Conservation (phyloP, 768 basidiomycete genomes). For the Podaxis sp. region DNA sequence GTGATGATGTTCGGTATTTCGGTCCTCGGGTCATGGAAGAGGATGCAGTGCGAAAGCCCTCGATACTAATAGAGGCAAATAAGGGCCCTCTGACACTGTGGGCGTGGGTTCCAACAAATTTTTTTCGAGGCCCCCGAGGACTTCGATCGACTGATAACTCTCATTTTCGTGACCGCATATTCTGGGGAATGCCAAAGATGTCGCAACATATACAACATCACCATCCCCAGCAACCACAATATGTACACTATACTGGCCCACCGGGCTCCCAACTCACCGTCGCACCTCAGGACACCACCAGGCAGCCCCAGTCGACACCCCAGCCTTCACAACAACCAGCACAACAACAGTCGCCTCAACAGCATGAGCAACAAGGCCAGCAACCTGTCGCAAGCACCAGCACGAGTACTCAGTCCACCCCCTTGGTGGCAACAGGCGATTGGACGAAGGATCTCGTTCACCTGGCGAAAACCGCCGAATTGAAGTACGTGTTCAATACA, state of each 20-base stretch:
- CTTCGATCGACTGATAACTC: slow-evolving; percentile 32
- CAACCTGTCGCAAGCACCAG: slow-evolving; percentile 27
- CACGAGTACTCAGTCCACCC: slow-evolving; percentile 23
- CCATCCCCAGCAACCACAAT: slow-evolving; percentile 33
- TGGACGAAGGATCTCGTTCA: slow-evolving; percentile 88
- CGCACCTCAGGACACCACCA: slow-evolving; percentile 24
- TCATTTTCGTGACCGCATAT: slow-evolving; percentile 20
- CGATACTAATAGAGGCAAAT: slow-evolving; percentile 20
- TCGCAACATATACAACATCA: slow-evolving; percentile 43
- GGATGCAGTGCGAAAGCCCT: not conserved
- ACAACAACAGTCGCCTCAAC: slow-evolving; percentile 18
- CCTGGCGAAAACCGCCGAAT: slow-evolving; percentile 82
- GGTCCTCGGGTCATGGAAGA: not conserved
- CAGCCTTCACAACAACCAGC: slow-evolving; percentile 24
- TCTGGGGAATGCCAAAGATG: slow-evolving; percentile 33
- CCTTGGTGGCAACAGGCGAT: slow-evolving; percentile 79
- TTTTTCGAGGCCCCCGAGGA: slow-evolving; percentile 38
- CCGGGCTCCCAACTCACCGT: slow-evolving; percentile 24
- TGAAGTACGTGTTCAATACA: slow-evolving; percentile 62
- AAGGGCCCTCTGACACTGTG: slow-evolving; percentile 20
- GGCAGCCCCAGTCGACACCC: slow-evolving; percentile 30
- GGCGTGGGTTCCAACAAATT: not conserved
- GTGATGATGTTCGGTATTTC: not conserved
- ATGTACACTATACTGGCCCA: slow-evolving; percentile 38
- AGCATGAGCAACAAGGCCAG: slow-evolving; percentile 14